Percentiles rank a stretch among this genome's conserved stretches.
Evolutionary conservation across 768 basidiomycete species (phyloP).

Genomic region (Mrakia hoshinonis): DNA sequence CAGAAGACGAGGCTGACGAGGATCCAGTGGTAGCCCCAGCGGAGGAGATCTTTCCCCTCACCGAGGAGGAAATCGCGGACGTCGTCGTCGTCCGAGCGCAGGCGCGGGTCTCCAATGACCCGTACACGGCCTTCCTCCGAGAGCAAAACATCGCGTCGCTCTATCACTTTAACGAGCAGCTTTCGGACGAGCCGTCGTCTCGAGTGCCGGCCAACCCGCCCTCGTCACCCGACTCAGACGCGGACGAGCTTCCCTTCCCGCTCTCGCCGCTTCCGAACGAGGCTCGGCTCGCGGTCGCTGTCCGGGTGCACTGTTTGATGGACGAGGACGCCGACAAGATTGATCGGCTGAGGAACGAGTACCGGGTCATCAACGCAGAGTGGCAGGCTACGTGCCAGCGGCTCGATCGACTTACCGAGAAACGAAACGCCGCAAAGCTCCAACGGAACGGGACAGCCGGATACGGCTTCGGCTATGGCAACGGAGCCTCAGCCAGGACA

Average conservation of each 20-base stretch:
- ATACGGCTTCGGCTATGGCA: too few species aligned
- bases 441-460: not conserved
- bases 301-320: not conserved
- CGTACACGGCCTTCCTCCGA: not conserved
- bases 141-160: not conserved
- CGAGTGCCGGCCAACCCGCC: not conserved
- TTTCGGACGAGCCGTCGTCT: not conserved
- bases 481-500: not conserved
- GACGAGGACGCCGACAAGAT: conserved; percentile 45
- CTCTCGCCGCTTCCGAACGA: not conserved
- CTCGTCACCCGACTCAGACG: not conserved
- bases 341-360: conserved; percentile 54
- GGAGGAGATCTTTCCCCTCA: not conserved
- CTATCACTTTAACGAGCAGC: conserved; percentile 7
- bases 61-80: conserved; percentile 15
- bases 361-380: conserved; percentile 56
- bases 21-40: not conserved
- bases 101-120: conserved; percentile 1
- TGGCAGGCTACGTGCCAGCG: conserved; percentile 65
- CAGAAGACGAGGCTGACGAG: not conserved
- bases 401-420: conserved; percentile 54
- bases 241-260: not conserved
- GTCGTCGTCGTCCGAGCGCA: conserved; percentile 14
- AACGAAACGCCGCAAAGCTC: conserved; percentile 37
- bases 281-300: not conserved